phyloP scores from a whole-genome alignment of 805 yeast species.

The Barnettozyma californica region DNA sequence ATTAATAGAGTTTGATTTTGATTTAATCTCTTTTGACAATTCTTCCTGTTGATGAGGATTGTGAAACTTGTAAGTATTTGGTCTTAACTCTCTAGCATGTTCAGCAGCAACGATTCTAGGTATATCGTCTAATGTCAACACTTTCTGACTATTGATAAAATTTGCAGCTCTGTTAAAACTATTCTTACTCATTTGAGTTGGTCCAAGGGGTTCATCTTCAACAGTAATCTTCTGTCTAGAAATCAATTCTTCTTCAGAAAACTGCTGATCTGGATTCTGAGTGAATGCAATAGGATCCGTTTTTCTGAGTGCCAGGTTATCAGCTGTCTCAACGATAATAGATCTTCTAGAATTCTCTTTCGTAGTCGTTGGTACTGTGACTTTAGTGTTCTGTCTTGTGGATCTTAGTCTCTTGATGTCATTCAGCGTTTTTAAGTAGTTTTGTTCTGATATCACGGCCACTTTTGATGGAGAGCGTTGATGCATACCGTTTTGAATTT shows the following conservation, averaged over 20 bases:
- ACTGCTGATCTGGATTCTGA: slow-evolving; percentile 1
- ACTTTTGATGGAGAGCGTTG: slow-evolving; percentile 4
- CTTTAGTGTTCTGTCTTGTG: slow-evolving; percentile 58
- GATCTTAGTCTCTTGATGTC: slow-evolving; percentile 77
- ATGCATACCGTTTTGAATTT: slow-evolving; percentile 12
- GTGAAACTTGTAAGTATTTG: slow-evolving; percentile 86
- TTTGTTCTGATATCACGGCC: slow-evolving; percentile 34
- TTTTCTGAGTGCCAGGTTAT: slow-evolving; percentile 8
- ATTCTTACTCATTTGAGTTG: slow-evolving; percentile 45
- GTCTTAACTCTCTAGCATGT: slow-evolving; percentile 89
- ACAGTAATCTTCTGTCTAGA: slow-evolving; percentile 24
- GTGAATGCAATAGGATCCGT: slow-evolving; percentile 2
- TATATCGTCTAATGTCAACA: slow-evolving; percentile 90
- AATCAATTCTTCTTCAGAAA: slow-evolving; percentile 17
- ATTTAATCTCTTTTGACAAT: slow-evolving; percentile 15
- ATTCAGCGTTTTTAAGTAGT: slow-evolving; percentile 63
- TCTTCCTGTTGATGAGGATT: slow-evolving; percentile 31
- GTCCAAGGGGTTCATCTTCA: slow-evolving; percentile 35
- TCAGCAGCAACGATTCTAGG: slow-evolving; percentile 96
- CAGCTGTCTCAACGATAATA: slow-evolving; percentile 43
- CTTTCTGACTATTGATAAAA: slow-evolving; percentile 71
- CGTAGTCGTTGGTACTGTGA: slow-evolving; percentile 39
- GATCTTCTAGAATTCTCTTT: slow-evolving; percentile 64
- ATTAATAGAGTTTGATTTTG: slow-evolving; percentile 18
- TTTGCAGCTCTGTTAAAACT: slow-evolving; percentile 62